Conservation (phyloP, 2,329 filamentous ascomycete species). For the Colletotrichum zoysiae region DNA sequence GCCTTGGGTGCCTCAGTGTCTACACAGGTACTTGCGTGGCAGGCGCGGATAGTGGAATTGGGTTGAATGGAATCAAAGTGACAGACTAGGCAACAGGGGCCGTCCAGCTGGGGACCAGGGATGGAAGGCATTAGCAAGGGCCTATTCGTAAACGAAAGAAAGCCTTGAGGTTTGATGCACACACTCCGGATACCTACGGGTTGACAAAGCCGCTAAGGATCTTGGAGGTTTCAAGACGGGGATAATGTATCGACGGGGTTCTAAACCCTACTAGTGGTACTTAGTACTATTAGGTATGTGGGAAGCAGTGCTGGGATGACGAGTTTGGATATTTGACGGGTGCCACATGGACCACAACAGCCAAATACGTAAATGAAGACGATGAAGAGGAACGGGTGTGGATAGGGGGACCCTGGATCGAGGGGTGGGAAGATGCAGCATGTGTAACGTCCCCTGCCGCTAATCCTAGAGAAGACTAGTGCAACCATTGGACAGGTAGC, state of each 20-base stretch:
- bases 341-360: slow-evolving; percentile 32
- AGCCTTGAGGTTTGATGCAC: slow-evolving; percentile 15
- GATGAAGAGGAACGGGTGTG: not conserved
- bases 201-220: slow-evolving; percentile 10
- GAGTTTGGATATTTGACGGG: slow-evolving; percentile 38
- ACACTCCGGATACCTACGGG: not conserved
- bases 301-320: slow-evolving; percentile 21
- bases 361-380: slow-evolving; percentile 6
- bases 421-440: slow-evolving; percentile 3
- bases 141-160: not conserved
- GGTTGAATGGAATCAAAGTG: slow-evolving; percentile 11
- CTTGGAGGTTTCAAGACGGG: slow-evolving; percentile 32
- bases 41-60: too few species aligned
- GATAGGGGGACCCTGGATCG: not conserved
- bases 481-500: not conserved
- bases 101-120: not conserved
- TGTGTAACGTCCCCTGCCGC: slow-evolving; percentile 31
- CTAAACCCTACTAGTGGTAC: too few species aligned
- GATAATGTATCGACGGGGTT: slow-evolving; percentile 28
- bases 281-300: too few species aligned
- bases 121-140: not conserved
- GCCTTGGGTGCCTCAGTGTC: too few species aligned
- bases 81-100: slow-evolving; percentile 6
- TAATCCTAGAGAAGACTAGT: slow-evolving; percentile 23
- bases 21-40: too few species aligned